These are phyloP conservation scores for Heliocybe sulcata DNA, from an alignment of 1,284 basidiomycete species.

Conservation along the genomic window DNA sequence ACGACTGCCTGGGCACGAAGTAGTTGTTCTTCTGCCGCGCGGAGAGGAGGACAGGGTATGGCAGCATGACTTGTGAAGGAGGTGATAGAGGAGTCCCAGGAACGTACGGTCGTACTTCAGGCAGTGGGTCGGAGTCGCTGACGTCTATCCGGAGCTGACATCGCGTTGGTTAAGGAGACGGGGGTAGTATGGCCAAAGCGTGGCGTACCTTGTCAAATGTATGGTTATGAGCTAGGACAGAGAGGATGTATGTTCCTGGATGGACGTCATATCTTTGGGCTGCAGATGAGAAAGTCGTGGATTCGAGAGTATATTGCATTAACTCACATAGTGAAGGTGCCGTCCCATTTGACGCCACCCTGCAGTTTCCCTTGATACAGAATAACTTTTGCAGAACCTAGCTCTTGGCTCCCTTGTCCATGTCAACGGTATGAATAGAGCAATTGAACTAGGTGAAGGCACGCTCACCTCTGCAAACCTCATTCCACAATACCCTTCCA, in stretches of 20 bases:
- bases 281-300: constrained; percentile 8
- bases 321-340: constrained; percentile 58
- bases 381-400: constrained; percentile 52
- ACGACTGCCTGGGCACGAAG: constrained; percentile 63
- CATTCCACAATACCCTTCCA: constrained; percentile 61
- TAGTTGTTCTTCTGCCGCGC: constrained; percentile 52
- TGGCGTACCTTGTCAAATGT: constrained; percentile 57
- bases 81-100: constrained; percentile 65
- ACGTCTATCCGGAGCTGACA: constrained; percentile 60
- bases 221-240: constrained; percentile 57
- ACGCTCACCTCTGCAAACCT: constrained; percentile 48
- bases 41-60: constrained; percentile 56
- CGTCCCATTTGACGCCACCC: constrained; percentile 47
- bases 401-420: constrained; percentile 17
- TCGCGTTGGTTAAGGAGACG: background rate
- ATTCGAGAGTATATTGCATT: constrained; percentile 5
- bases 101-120: constrained; percentile 57
- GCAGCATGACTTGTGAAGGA: constrained; percentile 45
- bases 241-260: constrained; percentile 59
- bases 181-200: background rate
- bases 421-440: constrained; percentile 28
- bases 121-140: constrained; percentile 30
- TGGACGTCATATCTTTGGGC: constrained; percentile 51
- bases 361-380: constrained; percentile 50
- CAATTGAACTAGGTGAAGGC: background rate